Evolutionary conservation across 441 rosid genomes (phyloP).

Genomic region (Euphorbia celastroides): DNA sequence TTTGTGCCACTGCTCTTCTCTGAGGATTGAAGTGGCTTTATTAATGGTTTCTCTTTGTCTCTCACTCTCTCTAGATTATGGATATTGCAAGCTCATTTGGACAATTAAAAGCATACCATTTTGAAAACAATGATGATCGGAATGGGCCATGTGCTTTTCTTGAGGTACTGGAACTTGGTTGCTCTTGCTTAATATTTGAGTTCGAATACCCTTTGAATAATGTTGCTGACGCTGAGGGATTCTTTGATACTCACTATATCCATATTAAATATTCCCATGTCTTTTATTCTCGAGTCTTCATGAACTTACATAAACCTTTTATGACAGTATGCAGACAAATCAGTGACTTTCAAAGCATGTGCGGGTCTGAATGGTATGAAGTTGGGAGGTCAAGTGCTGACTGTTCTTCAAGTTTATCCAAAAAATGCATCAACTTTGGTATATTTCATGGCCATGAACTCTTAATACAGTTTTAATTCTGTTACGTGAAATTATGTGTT

Average conservation of each 20-base stretch:
- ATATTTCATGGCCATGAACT: conserved; percentile 19
- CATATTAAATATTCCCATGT: not conserved
- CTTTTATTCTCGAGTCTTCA: conserved; percentile 6
- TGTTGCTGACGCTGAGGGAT: not conserved
- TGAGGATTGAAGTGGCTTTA: not conserved
- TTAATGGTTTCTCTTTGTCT: not conserved
- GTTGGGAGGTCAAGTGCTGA: conserved; percentile 76
- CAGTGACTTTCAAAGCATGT: conserved; percentile 72
- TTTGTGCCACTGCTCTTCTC: conserved; percentile 4
- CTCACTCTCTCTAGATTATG: conserved; percentile 55
- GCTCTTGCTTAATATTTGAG: conserved; percentile 9
- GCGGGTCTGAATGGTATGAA: conserved; percentile 90
- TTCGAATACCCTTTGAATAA: not conserved
- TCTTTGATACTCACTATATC: too few species aligned
- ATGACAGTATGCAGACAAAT: conserved; percentile 69
- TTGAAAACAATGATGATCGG: conserved; percentile 35
- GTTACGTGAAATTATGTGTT: too few species aligned
- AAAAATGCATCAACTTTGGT: conserved; percentile 44
- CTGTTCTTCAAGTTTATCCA: conserved; percentile 66
- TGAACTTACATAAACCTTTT: conserved; percentile 18
- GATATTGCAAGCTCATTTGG: conserved; percentile 88
- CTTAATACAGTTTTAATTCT: conserved; percentile 11
- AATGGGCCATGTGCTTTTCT: conserved; percentile 49
- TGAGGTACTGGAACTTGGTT: conserved; percentile 55
- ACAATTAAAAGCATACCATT: conserved; percentile 69